phyloP scores from a whole-genome alignment of 345 rosid species.

The Populus davidiana region DNA sequence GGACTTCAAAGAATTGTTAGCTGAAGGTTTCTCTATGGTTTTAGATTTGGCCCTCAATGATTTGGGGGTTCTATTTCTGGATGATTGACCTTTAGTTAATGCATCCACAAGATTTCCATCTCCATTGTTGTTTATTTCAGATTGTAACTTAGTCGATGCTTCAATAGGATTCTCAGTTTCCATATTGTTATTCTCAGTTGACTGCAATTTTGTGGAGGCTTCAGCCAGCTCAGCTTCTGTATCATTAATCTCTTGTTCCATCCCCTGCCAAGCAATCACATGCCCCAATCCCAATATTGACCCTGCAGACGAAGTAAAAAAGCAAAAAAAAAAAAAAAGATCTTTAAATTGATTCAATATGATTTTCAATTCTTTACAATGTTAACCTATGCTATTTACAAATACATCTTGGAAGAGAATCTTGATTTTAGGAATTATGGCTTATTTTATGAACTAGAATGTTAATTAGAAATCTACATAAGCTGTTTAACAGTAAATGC shows the following conservation, averaged over 20 bases:
- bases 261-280: constrained; percentile 8
- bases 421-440: not conserved
- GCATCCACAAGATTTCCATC: constrained; percentile 28
- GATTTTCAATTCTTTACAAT: not conserved
- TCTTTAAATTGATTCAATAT: not conserved
- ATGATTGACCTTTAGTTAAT: constrained; percentile 28
- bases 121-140: constrained; percentile 10
- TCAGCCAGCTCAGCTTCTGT: constrained; percentile 2
- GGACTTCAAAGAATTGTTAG: constrained; percentile 24
- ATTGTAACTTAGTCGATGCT: not conserved
- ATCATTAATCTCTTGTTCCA: constrained; percentile 37
- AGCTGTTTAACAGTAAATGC: not conserved
- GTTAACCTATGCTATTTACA: not conserved
- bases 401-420: not conserved
- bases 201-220: not conserved
- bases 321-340: not conserved
- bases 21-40: constrained; percentile 39
- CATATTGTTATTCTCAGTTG: not conserved
- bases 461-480: too few species aligned
- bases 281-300: not conserved
- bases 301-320: not conserved
- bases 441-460: not conserved
- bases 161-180: constrained; percentile 1
- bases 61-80: constrained; percentile 31
- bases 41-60: constrained; percentile 39